phyloP scores from a whole-genome alignment of 2,329 filamentous ascomycete genomes.

The Westerdykella ornata region DNA sequence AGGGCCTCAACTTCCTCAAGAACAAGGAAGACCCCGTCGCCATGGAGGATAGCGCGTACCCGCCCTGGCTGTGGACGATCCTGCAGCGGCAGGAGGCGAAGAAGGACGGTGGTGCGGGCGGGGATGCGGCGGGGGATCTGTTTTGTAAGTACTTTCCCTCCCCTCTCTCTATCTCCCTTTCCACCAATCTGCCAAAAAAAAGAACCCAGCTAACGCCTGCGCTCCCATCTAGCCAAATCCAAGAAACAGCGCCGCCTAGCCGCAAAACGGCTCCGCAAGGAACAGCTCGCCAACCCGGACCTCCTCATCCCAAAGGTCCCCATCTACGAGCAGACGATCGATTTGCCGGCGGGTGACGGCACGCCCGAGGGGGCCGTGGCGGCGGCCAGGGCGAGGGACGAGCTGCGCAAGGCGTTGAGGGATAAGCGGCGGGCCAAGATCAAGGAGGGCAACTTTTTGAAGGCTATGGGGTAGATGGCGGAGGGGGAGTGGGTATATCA shows the following conservation, averaged over 20 bases:
- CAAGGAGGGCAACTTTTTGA: conserved; percentile 81
- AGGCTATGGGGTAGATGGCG: conserved; percentile 54
- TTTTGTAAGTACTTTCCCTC: conserved; percentile 59
- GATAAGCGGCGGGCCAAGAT: conserved; percentile 68
- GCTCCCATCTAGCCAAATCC: conserved; percentile 60
- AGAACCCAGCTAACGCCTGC: conserved; percentile 1
- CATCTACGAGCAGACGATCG: conserved; percentile 69
- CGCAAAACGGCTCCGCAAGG: conserved; percentile 58
- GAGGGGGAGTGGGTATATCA: background rate
- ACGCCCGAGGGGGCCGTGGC: conserved; percentile 42
- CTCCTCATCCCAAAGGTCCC: conserved; percentile 60
- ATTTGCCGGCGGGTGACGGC: conserved; percentile 55
- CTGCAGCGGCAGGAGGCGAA: conserved; percentile 55
- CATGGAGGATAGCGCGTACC: conserved; percentile 67
- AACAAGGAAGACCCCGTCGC: conserved; percentile 66
- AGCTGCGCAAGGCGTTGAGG: conserved; percentile 65
- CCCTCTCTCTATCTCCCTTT: background rate
- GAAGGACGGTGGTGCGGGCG: conserved; percentile 32
- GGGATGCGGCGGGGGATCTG: conserved; percentile 59
- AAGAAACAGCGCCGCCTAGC: conserved; percentile 72
- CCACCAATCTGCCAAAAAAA: background rate
- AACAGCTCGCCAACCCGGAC: conserved; percentile 58
- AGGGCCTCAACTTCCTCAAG: conserved; percentile 72
- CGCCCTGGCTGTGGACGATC: conserved; percentile 71
- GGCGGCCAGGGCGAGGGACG: conserved; percentile 49